Base-by-base conservation (phyloP, 306 rosid species). In the Rubus parviflorus region DNA sequence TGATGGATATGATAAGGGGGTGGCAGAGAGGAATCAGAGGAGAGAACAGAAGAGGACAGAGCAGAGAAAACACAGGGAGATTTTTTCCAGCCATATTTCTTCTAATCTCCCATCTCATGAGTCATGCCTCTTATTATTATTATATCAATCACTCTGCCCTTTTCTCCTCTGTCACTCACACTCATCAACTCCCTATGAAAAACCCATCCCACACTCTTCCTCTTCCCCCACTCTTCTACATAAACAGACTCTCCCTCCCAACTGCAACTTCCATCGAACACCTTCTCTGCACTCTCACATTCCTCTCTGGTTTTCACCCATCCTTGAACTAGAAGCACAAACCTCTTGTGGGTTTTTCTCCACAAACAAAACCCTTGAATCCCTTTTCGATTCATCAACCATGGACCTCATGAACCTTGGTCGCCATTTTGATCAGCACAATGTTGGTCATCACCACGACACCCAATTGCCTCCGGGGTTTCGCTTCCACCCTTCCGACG, bases 401-500 rank as follows among this genome's bases (percentile, higher is more conserved):
- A 62, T 73, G 54, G 49, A 43, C 70, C n/a, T 52, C 57, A 41
- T 54, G 45, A 47, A 2, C 14, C 7, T 52, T 19, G 0, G 16
- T 42, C 15, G 19, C 60, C 54, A 52, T 22, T n/a, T 37, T 23
- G 20, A 87, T 80, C 77, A 74, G 17, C 30, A 8, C 5, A 10
- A 5, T 12, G 88, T 90, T 83, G 8, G 19, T 64, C 35, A 15
- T 5, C 38, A 40, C 19, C 53, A 80, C 42, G 86, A 85, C 3
- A 23, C 88, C 58, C 89, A 88, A 15, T 70, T 96, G 45, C 99
- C 99, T 1, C 99, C 99, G 2, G 99, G 99, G 0, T 96, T 96
- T 35, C 89, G 99, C 10, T 96, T 96, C 86, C 99, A 96, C 79
- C 99, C 98, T 0, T 92, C 99, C 0, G 99, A 96, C 53, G 99